Conservation (phyloP, 176 grass and related monocot genomes). For the Rhynchospora pubera region DNA sequence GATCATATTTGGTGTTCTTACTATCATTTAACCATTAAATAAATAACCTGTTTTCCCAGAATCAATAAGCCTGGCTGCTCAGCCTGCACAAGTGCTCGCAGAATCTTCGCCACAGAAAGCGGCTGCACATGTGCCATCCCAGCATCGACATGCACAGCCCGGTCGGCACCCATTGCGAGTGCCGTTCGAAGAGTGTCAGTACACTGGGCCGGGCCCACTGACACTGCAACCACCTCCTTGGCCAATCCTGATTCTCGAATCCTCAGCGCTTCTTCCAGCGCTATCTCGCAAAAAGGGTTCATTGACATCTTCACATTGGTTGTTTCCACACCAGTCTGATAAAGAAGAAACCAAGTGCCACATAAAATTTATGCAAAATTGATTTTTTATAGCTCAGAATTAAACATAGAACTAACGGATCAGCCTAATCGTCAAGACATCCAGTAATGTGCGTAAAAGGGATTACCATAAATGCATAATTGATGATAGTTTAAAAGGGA, state of each 20-base stretch:
- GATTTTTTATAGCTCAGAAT: neutral
- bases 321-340: conserved; percentile 64
- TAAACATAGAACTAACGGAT: neutral
- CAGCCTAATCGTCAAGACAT: neutral
- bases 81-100: conserved; percentile 51
- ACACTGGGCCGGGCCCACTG: conserved; percentile 55
- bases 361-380: neutral
- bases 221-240: conserved; percentile 65
- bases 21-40: neutral
- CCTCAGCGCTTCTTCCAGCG: conserved; percentile 75
- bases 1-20: too few species aligned
- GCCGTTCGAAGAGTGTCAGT: conserved; percentile 86
- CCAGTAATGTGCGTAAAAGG: neutral
- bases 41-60: conserved; percentile 81
- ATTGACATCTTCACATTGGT: conserved; percentile 87
- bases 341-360: neutral
- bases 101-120: conserved; percentile 69
- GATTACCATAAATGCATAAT: too few species aligned
- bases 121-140: conserved; percentile 45
- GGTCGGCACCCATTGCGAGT: conserved; percentile 93
- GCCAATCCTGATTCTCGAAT: conserved; percentile 62
- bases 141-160: conserved; percentile 72
- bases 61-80: conserved; percentile 68
- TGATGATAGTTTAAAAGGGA: neutral
- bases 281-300: conserved; percentile 99